Evolutionary conservation across 345 rosid species (phyloP).

Genomic region (Nephelium lappaceum): DNA sequence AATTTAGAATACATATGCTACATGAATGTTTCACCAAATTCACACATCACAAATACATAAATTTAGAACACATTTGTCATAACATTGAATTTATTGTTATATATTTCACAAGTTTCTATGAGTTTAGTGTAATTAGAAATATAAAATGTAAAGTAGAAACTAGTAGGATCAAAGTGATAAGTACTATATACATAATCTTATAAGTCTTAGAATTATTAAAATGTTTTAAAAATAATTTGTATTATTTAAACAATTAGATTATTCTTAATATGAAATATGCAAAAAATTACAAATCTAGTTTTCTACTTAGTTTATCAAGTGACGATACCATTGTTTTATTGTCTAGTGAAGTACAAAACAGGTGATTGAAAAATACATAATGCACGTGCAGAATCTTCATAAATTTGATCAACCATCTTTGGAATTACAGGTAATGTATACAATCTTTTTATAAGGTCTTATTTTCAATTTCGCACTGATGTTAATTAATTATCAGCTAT

Average conservation of each 20-base stretch:
- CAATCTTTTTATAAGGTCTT: neutral
- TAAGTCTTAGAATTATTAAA: too few relatives aligned
- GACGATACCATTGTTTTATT: neutral
- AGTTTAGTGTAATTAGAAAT: too few relatives aligned
- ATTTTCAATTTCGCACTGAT: neutral
- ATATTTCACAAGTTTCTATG: too few relatives aligned
- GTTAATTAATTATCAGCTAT: too few relatives aligned
- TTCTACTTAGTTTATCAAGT: neutral
- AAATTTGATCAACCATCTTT: constrained; percentile 32
- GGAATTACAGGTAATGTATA: constrained; percentile 34
- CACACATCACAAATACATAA: too few relatives aligned
- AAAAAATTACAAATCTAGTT: too few relatives aligned
- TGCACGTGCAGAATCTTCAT: constrained; percentile 22
- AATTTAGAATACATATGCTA: too few relatives aligned
- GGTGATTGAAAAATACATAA: constrained; percentile 34
- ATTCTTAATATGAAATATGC: neutral
- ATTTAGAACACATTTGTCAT: too few relatives aligned
- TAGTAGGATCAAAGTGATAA: neutral
- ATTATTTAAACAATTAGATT: too few relatives aligned
- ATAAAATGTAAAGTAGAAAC: neutral
- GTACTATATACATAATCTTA: neutral
- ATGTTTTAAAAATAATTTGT: too few relatives aligned
- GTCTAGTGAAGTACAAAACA: constrained; percentile 29
- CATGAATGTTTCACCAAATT: too few relatives aligned
- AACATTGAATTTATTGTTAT: too few relatives aligned